Base-by-base conservation (phyloP, 2,329 filamentous ascomycete genomes). In the Ceratocystis ficicola region DNA sequence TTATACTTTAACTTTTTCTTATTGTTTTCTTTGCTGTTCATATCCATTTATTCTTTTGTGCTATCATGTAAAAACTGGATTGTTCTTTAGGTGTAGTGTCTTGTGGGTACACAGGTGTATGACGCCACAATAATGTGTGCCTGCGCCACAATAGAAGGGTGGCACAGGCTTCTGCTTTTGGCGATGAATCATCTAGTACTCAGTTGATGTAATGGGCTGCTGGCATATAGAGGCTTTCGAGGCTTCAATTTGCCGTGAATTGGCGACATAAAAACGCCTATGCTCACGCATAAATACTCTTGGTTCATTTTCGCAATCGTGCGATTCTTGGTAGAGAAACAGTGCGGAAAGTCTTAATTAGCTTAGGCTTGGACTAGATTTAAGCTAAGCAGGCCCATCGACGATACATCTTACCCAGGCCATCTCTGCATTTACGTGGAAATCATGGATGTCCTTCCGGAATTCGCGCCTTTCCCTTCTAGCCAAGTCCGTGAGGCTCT, bases 381-480 rank as follows among this genome's bases (percentile, higher is more conserved):
- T 10, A 28, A 28, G 8, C 48, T 52, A 17, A 20, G 22, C 10
- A 52, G 22, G 20, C 48, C 15, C 25, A 25, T 52, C 48, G 1
- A 52, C 22, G n/a, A 22, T 20, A 52, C 5, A 22, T 52, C 10
- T 25, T 22, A n/a, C 48, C 22, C 7, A 22, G 48, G 10, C 48
- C 7, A 20, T 12, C 22, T 52, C n/a, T 52, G n/a, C 7, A 52
- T 52, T 52, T 25, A 52, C 48, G 8, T 22, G n/a, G n/a, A 52
- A 7, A 69, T 62, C 62, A 80, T 80, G 77, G 71, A 75, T 71
- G 72, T 76, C 65, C 76, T 92, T 62, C 90, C 90, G 52, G 81
- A 86, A 44, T 81, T 96, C 75, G 90, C 88, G 66, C 83, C 88
- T 22, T 91, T 94, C 71, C 93, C 92, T 20, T 81, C 86, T 68